Conservation (phyloP, 768 basidiomycete genomes). For the Russula ochroleuca region DNA sequence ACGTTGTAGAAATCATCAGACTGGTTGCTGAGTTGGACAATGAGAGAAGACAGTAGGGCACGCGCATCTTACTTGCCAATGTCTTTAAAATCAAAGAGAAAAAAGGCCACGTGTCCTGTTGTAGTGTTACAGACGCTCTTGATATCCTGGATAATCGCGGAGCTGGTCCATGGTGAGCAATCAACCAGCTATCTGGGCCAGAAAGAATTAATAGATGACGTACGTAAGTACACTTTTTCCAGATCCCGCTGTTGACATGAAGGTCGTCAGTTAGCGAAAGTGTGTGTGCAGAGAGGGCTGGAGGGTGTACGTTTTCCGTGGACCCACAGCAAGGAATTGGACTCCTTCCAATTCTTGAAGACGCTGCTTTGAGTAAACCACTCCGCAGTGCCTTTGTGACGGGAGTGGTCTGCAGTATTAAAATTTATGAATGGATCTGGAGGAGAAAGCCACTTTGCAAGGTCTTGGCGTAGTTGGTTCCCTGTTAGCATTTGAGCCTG, state of each 20-base stretch:
- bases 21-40: too few species aligned
- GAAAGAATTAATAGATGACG: not conserved
- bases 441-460: not conserved
- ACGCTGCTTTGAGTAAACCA: not conserved
- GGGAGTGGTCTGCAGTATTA: not conserved
- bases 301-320: not conserved
- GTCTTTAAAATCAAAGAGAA: too few species aligned
- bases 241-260: not conserved
- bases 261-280: not conserved
- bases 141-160: not conserved
- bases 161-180: not conserved
- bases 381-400: not conserved
- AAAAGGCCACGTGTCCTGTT: too few species aligned
- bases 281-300: too few species aligned
- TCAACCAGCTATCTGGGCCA: not conserved
- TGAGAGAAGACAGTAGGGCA: too few species aligned
- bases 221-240: not conserved
- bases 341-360: not conserved
- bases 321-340: not conserved
- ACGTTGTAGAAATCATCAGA: too few species aligned
- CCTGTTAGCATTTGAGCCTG: not conserved
- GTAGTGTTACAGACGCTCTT: too few species aligned
- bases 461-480: not conserved
- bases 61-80: too few species aligned
- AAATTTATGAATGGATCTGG: conserved; percentile 5